Conservation (phyloP, 1,284 basidiomycete genomes). For the Heterobasidion parviporum region DNA sequence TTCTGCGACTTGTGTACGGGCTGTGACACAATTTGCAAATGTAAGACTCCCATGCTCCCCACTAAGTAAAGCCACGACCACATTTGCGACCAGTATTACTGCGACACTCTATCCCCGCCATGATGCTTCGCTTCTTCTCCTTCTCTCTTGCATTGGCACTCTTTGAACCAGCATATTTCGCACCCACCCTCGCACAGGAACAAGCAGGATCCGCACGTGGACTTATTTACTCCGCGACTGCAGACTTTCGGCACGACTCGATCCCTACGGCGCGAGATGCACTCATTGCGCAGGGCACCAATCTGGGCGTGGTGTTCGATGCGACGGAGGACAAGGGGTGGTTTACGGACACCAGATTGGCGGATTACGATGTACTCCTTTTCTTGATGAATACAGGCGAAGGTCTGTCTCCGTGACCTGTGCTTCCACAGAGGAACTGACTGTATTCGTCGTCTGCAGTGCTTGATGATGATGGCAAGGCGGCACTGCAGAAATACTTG, state of each 20-base stretch:
- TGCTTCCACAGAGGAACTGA: no score
- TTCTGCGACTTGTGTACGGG: background rate
- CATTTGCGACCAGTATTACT: no score
- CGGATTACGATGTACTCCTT: constrained; percentile 56
- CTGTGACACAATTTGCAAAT: no score
- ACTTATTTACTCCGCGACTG: constrained; percentile 49
- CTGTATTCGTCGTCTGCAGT: constrained; percentile 29
- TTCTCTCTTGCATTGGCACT: no score
- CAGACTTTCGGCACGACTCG: constrained; percentile 62
- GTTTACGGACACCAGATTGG: constrained; percentile 52
- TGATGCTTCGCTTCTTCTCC: no score
- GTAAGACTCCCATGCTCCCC: no score
- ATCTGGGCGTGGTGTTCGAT: constrained; percentile 47
- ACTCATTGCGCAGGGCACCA: constrained; percentile 35
- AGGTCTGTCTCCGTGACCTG: constrained; percentile 25
- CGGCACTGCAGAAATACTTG: constrained; percentile 58
- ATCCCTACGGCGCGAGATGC: constrained; percentile 65
- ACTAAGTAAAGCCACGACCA: no score
- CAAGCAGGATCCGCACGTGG: constrained; percentile 18
- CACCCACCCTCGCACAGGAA: background rate
- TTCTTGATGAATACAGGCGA: constrained; percentile 72
- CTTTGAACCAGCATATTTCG: background rate
- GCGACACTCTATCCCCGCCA: no score
- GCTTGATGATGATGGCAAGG: constrained; percentile 49
- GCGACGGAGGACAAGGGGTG: constrained; percentile 54